Base-by-base conservation (phyloP, 495 filamentous ascomycete genomes). In the Hypoxylon perforatum region DNA sequence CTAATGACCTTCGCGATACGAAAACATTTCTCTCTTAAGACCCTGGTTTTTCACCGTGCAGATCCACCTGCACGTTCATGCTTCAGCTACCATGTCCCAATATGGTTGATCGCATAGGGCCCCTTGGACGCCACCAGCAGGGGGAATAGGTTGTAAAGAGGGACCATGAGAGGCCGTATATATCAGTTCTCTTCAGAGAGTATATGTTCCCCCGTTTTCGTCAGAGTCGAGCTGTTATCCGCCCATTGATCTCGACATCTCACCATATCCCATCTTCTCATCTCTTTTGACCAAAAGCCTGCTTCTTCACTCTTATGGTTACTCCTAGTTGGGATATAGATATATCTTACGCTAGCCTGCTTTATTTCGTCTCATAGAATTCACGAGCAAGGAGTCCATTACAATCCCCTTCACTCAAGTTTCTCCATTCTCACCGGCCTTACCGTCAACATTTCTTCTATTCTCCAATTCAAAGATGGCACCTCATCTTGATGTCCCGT, bases 401-500 rank as follows among this genome's bases (percentile, higher is more conserved):
- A 21, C 28, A 50, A 18, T 45, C 21, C 42, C 12, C 21, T 33
- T 17, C 25, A 41, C 42, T 1, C 6, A 55, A 12, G 14, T 14
- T 14, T 30, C n/a, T 30, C 38, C 47, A 19, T 21, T 38, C 35
- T 12, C 17, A 3, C 18, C 2, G 38, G 15, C 28, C 30, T 53
- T 48, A 39, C 41, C 5, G n/a, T 22, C 48, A 17, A n/a, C n/a
- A 47, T 17, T 15, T 41, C 38, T 30, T 41, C 38, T 12, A 18
- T 14, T 7, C 50, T 15, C 19, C 21, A 46, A 21, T 33, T 35
- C 41, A 8, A n/a, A 12, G 18, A 85, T 85, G 82, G 76, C 81
- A 70, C 82, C 82, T 50, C 81, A 84, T 71, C 78, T 80, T 72
- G 81, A 85, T 66, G 80, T 78, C 38, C 77, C 80, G 5, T 85